These are phyloP conservation scores for Phylloporus sp. DNA, from an alignment of 1,284 basidiomycete species.

Conservation along the genomic window DNA sequence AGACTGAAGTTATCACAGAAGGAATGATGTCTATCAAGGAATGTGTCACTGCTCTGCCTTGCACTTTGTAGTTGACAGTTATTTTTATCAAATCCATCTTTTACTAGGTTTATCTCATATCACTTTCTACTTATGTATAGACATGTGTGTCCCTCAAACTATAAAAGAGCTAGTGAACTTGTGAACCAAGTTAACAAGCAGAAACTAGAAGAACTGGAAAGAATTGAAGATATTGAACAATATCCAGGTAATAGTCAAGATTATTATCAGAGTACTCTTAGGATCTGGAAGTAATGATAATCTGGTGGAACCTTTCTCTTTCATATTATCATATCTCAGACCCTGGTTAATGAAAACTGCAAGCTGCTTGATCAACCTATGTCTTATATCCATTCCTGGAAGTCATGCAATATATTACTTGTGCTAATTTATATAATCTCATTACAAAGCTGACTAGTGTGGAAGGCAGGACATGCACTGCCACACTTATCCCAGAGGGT, in stretches of 20 bases:
- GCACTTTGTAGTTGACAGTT: slow-evolving; percentile 10
- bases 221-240: slow-evolving; percentile 75
- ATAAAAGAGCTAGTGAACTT: slow-evolving; percentile 97
- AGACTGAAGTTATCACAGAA: slow-evolving; percentile 64
- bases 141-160: slow-evolving; percentile 91
- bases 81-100: slow-evolving; percentile 24
- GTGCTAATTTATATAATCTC: slow-evolving; percentile 65
- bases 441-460: slow-evolving; percentile 98
- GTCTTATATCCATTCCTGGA: slow-evolving; percentile 94
- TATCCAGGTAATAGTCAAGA: slow-evolving; percentile 84
- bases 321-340: slow-evolving; percentile 43
- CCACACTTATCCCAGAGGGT: slow-evolving; percentile 94
- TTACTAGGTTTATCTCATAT: slow-evolving; percentile 68
- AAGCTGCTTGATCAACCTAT: slow-evolving; percentile 81
- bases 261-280: slow-evolving; percentile 75
- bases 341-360: slow-evolving; percentile 90
- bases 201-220: slow-evolving; percentile 78
- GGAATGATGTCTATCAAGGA: slow-evolving; percentile 88
- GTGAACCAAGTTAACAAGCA: slow-evolving; percentile 81
- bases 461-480: slow-evolving; percentile 98
- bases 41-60: too few species aligned
- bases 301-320: slow-evolving; percentile 44
- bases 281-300: slow-evolving; percentile 42
- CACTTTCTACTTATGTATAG: slow-evolving; percentile 90
- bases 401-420: slow-evolving; percentile 75